Conservation (phyloP, 2,329 filamentous ascomycete species). For the Pseudocercospora macadamiae region DNA sequence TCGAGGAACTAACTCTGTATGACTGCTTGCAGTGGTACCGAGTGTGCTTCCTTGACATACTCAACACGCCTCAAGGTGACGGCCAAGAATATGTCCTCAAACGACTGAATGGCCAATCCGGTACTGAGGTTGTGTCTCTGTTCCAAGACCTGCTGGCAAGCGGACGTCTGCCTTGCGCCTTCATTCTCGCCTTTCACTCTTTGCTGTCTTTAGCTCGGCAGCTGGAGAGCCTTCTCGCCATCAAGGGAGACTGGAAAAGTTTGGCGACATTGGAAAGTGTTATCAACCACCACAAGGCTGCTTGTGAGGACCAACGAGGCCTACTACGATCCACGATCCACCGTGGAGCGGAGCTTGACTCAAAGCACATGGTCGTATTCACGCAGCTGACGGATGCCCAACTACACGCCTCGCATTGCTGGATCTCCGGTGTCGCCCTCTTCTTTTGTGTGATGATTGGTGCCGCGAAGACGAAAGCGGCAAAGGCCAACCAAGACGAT, state of each 20-base stretch:
- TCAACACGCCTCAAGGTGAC: neutral
- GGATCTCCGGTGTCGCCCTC: slow-evolving; percentile 15
- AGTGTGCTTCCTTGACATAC: slow-evolving; percentile 3
- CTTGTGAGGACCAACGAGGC: neutral
- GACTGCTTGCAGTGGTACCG: slow-evolving; percentile 15
- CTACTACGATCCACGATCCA: neutral
- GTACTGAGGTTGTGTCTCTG: neutral
- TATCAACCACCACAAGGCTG: neutral
- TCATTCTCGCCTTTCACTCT: neutral
- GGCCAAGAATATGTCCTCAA: neutral
- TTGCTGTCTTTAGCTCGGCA: neutral
- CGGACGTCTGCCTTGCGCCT: neutral
- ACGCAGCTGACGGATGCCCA: slow-evolving; percentile 14
- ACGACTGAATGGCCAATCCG: neutral
- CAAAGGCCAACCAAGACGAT: neutral
- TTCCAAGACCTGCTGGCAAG: neutral
- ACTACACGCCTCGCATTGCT: slow-evolving; percentile 15
- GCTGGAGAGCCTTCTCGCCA: neutral
- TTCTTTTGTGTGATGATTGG: slow-evolving; percentile 24
- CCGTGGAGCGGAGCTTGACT: neutral
- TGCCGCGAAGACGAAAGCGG: neutral
- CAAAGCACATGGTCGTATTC: slow-evolving; percentile 13
- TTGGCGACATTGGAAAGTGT: neutral
- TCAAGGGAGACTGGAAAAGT: slow-evolving; percentile 2
- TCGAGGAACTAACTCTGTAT: neutral